phyloP scores from a whole-genome alignment of 2,329 filamentous ascomycete genomes.

The Alternaria longipes region DNA sequence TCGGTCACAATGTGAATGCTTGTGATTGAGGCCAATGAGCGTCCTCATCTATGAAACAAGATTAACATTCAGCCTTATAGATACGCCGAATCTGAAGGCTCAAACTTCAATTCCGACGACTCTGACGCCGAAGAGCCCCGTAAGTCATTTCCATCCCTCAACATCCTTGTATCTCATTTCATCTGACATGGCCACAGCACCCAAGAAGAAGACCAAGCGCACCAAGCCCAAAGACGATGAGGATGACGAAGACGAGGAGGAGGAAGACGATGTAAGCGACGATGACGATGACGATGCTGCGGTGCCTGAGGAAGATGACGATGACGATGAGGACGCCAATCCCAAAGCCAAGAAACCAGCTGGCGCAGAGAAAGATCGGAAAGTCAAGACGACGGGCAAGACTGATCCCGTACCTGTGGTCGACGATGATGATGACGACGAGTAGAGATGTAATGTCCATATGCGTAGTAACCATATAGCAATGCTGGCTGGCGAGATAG shows the following conservation, averaged over 20 bases:
- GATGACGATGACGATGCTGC: conserved; percentile 15
- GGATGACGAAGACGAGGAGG: conserved; percentile 42
- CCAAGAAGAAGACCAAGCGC: conserved; percentile 48
- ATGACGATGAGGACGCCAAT: conserved; percentile 47
- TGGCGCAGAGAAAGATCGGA: conserved; percentile 45
- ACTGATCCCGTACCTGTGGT: conserved; percentile 45
- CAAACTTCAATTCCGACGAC: conserved; percentile 50
- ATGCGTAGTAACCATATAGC: background rate
- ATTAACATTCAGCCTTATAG: conserved; percentile 35
- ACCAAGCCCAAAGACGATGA: conserved; percentile 43
- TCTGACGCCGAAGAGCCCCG: conserved; percentile 48
- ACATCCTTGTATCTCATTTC: background rate
- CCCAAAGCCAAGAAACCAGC: conserved; percentile 49
- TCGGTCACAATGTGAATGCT: background rate
- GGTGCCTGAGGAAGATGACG: conserved; percentile 40
- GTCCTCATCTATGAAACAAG: conserved; percentile 5
- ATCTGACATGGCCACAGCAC: conserved; percentile 30
- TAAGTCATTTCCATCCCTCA: conserved; percentile 27
- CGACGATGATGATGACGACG: conserved; percentile 43
- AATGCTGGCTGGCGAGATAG: background rate
- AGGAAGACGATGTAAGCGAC: conserved; percentile 34
- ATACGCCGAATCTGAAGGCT: conserved; percentile 50
- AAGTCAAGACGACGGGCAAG: conserved; percentile 43
- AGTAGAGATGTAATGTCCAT: conserved; percentile 15
- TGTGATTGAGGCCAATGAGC: too few relatives aligned